Conservation (phyloP, 352 stramenopile genomes). For the Paralagenidium karlingii region DNA sequence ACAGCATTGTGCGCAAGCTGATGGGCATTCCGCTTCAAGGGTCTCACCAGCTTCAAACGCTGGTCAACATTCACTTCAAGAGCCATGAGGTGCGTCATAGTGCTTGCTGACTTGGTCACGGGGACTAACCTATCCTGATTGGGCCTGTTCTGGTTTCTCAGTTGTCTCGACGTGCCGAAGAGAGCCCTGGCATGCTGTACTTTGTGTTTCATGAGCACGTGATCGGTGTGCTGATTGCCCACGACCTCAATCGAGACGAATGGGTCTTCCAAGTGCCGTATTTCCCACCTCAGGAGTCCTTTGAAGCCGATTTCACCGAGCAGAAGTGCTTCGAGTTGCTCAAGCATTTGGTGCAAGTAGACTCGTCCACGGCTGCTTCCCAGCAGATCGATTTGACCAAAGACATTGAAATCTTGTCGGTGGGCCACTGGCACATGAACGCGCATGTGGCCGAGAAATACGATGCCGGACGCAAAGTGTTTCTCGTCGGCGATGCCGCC, state of each 20-base stretch:
- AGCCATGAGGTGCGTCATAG: constrained; percentile 27
- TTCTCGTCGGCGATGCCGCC: constrained; percentile 85
- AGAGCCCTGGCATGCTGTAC: constrained; percentile 89
- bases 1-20: constrained; percentile 67
- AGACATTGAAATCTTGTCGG: constrained; percentile 70
- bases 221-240: constrained; percentile 88
- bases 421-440: constrained; percentile 89
- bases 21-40: constrained; percentile 64
- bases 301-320: constrained; percentile 45
- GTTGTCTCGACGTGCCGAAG: constrained; percentile 29
- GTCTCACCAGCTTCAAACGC: constrained; percentile 73
- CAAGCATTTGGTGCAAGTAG: constrained; percentile 11
- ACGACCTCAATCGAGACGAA: constrained; percentile 79
- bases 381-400: no score
- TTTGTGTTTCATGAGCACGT: constrained; percentile 86
- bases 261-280: constrained; percentile 90
- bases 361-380: neutral
- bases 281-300: constrained; percentile 78
- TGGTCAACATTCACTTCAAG: constrained; percentile 93
- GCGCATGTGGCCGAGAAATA: constrained; percentile 85
- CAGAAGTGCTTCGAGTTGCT: constrained; percentile 43
- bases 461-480: constrained; percentile 34
- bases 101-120: constrained; percentile 1
- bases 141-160: constrained; percentile 1
- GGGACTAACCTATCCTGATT: constrained; percentile 4